Percentiles rank a stretch among this genome's conserved stretches.
Conservation (phyloP, 805 yeast species). For the Zygosaccharomyces gambellarensis region DNA sequence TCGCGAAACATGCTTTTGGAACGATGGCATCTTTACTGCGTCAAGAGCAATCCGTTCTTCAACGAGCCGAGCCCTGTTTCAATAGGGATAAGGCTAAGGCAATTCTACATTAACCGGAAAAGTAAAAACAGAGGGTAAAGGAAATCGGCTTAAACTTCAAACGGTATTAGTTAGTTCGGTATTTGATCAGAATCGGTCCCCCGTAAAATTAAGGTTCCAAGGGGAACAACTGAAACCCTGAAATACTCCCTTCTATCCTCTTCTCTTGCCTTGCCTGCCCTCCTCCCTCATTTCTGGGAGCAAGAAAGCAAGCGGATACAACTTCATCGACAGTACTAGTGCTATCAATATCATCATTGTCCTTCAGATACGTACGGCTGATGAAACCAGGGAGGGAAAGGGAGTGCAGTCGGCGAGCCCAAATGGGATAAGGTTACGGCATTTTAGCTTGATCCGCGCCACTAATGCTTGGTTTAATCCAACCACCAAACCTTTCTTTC, state of each 20-base stretch:
- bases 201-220: too few species aligned
- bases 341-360: neutral
- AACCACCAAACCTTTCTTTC: neutral
- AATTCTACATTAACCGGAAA: too few species aligned
- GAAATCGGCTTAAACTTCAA: neutral
- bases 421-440: neutral
- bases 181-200: neutral
- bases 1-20: neutral
- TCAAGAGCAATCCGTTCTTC: neutral
- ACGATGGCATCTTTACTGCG: neutral
- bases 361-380: neutral
- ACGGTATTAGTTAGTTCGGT: neutral
- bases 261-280: neutral
- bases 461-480: neutral
- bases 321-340: too few species aligned
- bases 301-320: conserved; percentile 4
- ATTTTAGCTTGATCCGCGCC: neutral
- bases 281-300: neutral
- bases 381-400: neutral
- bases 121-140: too few species aligned
- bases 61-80: neutral
- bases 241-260: neutral
- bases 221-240: too few species aligned
- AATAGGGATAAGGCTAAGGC: neutral
- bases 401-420: neutral